Evolutionary conservation across 768 basidiomycete genomes (phyloP).

Genomic region (Trametes elegans): DNA sequence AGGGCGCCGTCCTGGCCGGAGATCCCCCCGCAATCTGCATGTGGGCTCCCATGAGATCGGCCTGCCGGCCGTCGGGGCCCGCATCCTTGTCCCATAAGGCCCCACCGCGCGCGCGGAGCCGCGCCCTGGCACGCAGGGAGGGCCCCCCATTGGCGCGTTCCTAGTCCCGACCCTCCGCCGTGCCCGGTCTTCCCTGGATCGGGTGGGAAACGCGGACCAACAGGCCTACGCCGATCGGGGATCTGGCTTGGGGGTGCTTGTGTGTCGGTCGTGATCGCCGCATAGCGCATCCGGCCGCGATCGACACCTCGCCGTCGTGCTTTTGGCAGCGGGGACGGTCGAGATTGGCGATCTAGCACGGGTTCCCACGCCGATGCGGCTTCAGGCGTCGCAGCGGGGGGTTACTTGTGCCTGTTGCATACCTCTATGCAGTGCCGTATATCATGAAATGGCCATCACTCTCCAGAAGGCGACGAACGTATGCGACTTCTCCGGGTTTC

Average conservation of each 20-base stretch:
- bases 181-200: not conserved
- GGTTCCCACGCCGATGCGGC: not conserved
- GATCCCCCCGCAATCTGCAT: constrained; percentile 5
- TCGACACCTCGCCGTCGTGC: not conserved
- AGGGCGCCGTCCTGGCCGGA: not conserved
- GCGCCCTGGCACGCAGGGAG: not conserved
- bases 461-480: no score
- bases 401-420: no score
- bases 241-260: constrained; percentile 3
- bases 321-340: not conserved
- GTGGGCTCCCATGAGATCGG: constrained; percentile 17
- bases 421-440: no score
- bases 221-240: not conserved
- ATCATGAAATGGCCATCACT: no score
- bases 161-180: not conserved
- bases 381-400: not conserved
- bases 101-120: constrained; percentile 7
- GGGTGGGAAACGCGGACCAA: constrained; percentile 6
- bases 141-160: constrained; percentile 8
- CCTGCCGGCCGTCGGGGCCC: not conserved
- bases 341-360: not conserved
- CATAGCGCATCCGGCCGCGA: not conserved
- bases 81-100: constrained; percentile 1
- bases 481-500: no score
- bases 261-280: constrained; percentile 9